phyloP scores from a whole-genome alignment of 176 grass and related monocot species.

The Oryza brachyantha region DNA sequence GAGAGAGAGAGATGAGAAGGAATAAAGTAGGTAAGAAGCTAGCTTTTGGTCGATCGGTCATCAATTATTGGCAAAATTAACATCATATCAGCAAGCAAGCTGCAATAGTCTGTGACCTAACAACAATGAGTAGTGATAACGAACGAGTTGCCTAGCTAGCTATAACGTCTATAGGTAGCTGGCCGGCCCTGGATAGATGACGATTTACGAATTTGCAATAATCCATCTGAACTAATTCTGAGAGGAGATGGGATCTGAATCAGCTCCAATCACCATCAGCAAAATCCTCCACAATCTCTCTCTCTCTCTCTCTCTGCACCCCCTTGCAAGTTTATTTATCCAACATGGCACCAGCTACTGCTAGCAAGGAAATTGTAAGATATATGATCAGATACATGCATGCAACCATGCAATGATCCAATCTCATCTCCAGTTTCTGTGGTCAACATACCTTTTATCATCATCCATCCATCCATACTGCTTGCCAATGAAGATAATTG shows the following conservation, averaged over 20 bases:
- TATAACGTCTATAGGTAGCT: background rate
- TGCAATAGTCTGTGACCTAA: background rate
- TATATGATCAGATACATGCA: no score
- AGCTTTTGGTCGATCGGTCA: background rate
- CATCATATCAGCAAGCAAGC: background rate
- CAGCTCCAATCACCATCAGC: constrained; percentile 11
- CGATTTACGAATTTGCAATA: no score
- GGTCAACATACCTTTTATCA: constrained; percentile 2
- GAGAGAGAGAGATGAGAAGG: background rate
- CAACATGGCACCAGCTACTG: background rate
- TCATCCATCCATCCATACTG: background rate
- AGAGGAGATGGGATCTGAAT: constrained; percentile 18
- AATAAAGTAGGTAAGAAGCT: background rate
- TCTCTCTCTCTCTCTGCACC: background rate
- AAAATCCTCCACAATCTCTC: constrained; percentile 29
- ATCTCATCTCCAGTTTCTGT: background rate
- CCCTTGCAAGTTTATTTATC: background rate
- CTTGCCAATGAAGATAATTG: background rate
- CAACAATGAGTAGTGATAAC: background rate
- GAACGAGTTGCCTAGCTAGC: background rate
- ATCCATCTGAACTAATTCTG: background rate
- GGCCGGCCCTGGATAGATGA: no score
- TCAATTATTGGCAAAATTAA: background rate
- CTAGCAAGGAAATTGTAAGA: background rate
- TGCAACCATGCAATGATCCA: no score